Conservation (phyloP, 164 flowering plant genomes). For the Chloranthus sessilifolius region DNA sequence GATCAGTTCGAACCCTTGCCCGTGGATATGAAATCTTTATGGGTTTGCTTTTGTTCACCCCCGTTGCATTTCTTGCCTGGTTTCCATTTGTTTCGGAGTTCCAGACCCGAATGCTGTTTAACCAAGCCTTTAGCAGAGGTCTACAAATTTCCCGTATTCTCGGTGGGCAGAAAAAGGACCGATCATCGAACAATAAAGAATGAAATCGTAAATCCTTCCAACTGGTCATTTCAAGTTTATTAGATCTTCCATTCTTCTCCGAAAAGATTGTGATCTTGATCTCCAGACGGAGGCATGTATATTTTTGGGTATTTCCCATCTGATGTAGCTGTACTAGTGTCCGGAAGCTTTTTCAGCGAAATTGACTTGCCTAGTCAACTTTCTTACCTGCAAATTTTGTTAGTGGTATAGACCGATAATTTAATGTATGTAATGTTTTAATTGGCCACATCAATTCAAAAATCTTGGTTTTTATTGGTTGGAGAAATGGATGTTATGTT, state of each 20-base stretch:
- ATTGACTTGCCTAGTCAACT: too few relatives aligned
- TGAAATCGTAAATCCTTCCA: slow-evolving; percentile 7
- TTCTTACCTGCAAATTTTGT: too few relatives aligned
- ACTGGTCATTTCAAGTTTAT: background rate
- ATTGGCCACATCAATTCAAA: too few relatives aligned
- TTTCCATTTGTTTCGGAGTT: slow-evolving; percentile 96
- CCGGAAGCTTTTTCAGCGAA: too few relatives aligned
- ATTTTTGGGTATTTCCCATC: background rate
- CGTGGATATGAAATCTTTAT: slow-evolving; percentile 89
- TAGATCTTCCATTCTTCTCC: background rate
- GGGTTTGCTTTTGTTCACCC: slow-evolving; percentile 90
- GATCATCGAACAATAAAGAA: slow-evolving; percentile 75
- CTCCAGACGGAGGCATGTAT: too few relatives aligned
- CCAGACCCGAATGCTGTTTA: slow-evolving; percentile 93
- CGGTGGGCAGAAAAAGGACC: slow-evolving; percentile 87
- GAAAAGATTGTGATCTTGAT: background rate
- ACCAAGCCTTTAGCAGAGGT: slow-evolving; percentile 99
- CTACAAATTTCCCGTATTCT: slow-evolving; percentile 96
- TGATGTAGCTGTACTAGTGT: background rate
- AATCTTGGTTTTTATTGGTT: too few relatives aligned
- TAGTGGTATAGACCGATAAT: too few relatives aligned
- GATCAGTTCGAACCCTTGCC: slow-evolving; percentile 75
- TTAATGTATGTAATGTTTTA: too few relatives aligned
- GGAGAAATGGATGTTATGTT: too few relatives aligned
- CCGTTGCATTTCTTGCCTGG: slow-evolving; percentile 95